Conservation (phyloP, 2,329 filamentous ascomycete species). For the Neoascochyta sp. region DNA sequence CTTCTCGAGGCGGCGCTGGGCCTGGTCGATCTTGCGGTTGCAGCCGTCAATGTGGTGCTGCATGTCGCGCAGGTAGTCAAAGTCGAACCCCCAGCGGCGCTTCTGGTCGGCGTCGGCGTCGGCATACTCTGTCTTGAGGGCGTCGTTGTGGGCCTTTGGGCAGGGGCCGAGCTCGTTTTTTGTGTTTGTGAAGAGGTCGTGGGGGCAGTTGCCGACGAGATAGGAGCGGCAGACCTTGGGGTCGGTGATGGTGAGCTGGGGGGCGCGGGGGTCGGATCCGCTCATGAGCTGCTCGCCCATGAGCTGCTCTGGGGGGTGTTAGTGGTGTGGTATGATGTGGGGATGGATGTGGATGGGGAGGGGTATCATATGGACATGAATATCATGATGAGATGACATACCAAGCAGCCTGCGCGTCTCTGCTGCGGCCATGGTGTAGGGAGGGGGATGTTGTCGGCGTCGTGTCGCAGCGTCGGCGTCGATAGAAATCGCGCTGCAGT, state of each 20-base stretch:
- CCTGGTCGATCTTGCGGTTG: conserved; percentile 86
- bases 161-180: conserved; percentile 95
- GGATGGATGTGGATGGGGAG: background rate
- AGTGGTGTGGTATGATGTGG: conserved; percentile 6
- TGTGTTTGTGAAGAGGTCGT: conserved; percentile 99
- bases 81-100: conserved; percentile 83
- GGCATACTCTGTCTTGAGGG: conserved; percentile 85
- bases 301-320: conserved; percentile 66
- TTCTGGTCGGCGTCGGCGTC: conserved; percentile 66
- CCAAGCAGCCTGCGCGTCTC: conserved; percentile 96
- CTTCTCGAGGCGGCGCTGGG: conserved; percentile 89
- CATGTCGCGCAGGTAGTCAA: conserved; percentile 94
- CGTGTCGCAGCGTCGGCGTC: too few species aligned
- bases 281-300: conserved; percentile 72
- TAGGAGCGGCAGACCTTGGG: conserved; percentile 93
- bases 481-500: conserved; percentile 25
- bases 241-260: conserved; percentile 84
- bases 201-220: conserved; percentile 87
- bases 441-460: too few species aligned
- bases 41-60: conserved; percentile 97
- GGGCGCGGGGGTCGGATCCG: conserved; percentile 69
- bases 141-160: conserved; percentile 81
- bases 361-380: conserved; percentile 3
- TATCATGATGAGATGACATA: conserved; percentile 42
- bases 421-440: conserved; percentile 79